phyloP scores from a whole-genome alignment of 2,329 filamentous ascomycete genomes.

The Thelonectria discophora region DNA sequence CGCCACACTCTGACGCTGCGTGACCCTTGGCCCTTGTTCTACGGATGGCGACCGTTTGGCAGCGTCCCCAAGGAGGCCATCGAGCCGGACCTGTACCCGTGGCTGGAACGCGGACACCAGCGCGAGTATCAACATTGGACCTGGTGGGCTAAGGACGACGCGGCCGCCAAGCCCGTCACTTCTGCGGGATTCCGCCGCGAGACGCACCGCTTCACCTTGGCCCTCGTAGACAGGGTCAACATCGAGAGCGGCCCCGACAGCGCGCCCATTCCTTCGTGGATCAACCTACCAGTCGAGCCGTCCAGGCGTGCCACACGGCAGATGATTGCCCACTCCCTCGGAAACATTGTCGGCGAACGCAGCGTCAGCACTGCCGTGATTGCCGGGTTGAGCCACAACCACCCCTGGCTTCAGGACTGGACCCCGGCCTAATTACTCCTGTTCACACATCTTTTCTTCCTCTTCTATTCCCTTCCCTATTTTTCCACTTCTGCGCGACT shows the following conservation, averaged over 20 bases:
- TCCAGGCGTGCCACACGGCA: conserved; percentile 38
- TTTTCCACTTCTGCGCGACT: conserved; percentile 8
- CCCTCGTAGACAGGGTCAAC: conserved; percentile 33
- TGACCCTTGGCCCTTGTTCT: conserved; percentile 42
- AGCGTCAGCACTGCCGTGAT: conserved; percentile 39
- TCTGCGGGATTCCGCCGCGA: conserved; percentile 36
- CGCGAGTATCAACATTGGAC: conserved; percentile 40
- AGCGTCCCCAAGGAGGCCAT: conserved; percentile 31
- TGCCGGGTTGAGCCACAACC: conserved; percentile 29
- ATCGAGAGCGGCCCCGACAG: conserved; percentile 25
- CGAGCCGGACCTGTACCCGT: conserved; percentile 42
- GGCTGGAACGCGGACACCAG: conserved; percentile 39
- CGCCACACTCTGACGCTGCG: conserved; percentile 40
- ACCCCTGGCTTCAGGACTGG: conserved; percentile 41
- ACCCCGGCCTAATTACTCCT: conserved; percentile 28
- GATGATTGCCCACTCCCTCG: conserved; percentile 40
- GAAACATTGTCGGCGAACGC: conserved; percentile 40
- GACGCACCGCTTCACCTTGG: conserved; percentile 23
- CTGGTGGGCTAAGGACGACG: conserved; percentile 40
- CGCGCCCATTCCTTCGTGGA: conserved; percentile 29
- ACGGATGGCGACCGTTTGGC: conserved; percentile 41
- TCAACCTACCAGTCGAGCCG: conserved; percentile 27
- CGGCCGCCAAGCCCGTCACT: conserved; percentile 18
- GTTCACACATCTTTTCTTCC: conserved; percentile 8
- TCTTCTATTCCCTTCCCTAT: neutral